Evolutionary conservation across 2,329 filamentous ascomycete species (phyloP).

Genomic region (Corinectria fuckeliana): DNA sequence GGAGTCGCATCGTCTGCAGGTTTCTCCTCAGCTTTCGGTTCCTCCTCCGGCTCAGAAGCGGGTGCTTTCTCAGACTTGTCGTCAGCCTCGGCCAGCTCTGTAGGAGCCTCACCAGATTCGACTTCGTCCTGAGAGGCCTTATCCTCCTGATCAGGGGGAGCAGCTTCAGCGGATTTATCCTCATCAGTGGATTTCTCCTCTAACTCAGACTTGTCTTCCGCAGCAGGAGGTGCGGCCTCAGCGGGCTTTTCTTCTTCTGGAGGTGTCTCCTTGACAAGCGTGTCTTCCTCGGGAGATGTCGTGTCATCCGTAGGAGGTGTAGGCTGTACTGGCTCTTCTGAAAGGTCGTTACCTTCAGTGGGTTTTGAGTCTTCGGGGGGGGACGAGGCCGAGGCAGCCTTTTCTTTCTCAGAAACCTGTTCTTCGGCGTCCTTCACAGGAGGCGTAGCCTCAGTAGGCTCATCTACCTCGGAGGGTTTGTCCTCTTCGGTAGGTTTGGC

Average conservation of each 20-base stretch:
- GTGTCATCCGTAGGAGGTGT: not conserved
- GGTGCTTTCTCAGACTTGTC: not conserved
- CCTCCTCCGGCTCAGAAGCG: not conserved
- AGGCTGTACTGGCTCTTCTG: not conserved
- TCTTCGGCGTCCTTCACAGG: constrained; percentile 8
- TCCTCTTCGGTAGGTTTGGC: constrained; percentile 2
- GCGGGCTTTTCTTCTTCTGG: not conserved
- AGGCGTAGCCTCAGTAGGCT: not conserved
- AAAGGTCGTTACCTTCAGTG: not conserved
- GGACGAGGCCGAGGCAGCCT: not conserved
- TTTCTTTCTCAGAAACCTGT: constrained; percentile 13
- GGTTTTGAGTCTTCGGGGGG: not conserved
- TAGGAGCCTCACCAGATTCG: not conserved
- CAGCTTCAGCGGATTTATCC: not conserved
- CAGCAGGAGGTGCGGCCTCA: not conserved
- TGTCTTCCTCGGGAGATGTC: not conserved
- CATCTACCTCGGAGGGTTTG: not conserved
- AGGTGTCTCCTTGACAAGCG: not conserved
- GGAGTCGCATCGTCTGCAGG: not conserved
- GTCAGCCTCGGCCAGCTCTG: not conserved
- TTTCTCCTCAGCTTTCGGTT: not conserved
- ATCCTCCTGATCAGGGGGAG: not conserved
- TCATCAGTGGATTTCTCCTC: not conserved
- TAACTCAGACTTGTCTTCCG: not conserved
- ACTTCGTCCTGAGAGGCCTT: not conserved